These are phyloP conservation scores for Alloteropsis angusta DNA, from an alignment of 202 grass and related monocot species.

Conservation along the genomic window DNA sequence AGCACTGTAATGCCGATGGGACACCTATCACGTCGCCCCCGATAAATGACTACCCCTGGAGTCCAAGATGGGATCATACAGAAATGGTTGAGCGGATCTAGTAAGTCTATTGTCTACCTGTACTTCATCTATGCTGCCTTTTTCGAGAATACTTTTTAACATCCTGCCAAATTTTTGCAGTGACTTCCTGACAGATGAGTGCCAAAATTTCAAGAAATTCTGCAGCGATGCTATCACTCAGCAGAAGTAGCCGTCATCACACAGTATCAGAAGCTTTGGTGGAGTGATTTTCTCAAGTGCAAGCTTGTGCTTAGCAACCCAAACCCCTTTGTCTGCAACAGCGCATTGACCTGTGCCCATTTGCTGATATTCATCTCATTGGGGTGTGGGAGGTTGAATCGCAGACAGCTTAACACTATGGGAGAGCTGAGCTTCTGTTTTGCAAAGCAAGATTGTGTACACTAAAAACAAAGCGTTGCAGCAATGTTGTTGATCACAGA, in stretches of 20 bases:
- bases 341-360: not conserved
- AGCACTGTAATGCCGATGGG: constrained; percentile 73
- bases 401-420: not conserved
- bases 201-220: constrained; percentile 84
- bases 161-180: constrained; percentile 32
- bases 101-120: constrained; percentile 45
- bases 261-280: not conserved
- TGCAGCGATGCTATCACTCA: constrained; percentile 50
- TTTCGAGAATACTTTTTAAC: not conserved
- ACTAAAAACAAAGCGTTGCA: not conserved
- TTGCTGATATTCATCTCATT: not conserved
- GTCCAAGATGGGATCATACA: constrained; percentile 74
- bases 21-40: constrained; percentile 53
- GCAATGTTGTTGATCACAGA: not conserved
- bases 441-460: constrained; percentile 11
- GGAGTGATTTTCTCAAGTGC: constrained; percentile 2
- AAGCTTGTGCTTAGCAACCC: not conserved
- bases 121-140: not conserved
- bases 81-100: constrained; percentile 78
- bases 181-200: constrained; percentile 68
- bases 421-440: not conserved
- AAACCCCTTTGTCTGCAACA: too few relatives aligned
- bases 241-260: constrained; percentile 22
- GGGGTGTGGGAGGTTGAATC: not conserved
- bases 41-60: constrained; percentile 90